Conservation (phyloP, 352 stramenopile genomes). For the Phytophthora brassicae region DNA sequence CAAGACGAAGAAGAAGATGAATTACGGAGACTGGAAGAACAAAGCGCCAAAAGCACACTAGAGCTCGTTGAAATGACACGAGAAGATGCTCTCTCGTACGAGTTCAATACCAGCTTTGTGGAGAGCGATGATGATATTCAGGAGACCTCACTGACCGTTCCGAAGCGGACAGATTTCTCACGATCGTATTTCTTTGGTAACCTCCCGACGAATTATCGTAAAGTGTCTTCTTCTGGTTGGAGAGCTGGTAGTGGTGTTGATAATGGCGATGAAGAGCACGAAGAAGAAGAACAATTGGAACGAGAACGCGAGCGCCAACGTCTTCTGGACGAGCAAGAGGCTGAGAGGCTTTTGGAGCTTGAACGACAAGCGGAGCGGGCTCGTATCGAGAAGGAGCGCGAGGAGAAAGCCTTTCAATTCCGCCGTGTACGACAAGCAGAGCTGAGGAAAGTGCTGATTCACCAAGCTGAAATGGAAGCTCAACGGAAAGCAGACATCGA, state of each 20-base stretch:
- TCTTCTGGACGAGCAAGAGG: slow-evolving; percentile 61
- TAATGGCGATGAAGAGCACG: slow-evolving; percentile 74
- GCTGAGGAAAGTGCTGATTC: slow-evolving; percentile 53
- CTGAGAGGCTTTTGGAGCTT: slow-evolving; percentile 54
- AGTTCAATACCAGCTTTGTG: slow-evolving; percentile 34
- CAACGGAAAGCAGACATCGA: slow-evolving; percentile 43
- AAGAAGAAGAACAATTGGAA: slow-evolving; percentile 67
- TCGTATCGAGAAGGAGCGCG: slow-evolving; percentile 61
- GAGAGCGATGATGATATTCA: slow-evolving; percentile 63
- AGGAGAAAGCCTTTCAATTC: slow-evolving; percentile 60
- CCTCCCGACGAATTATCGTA: slow-evolving; percentile 45
- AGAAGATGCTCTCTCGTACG: slow-evolving; percentile 30
- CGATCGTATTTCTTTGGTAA: slow-evolving; percentile 75
- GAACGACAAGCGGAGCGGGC: slow-evolving; percentile 52
- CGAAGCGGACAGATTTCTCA: slow-evolving; percentile 69
- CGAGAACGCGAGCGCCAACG: slow-evolving; percentile 58
- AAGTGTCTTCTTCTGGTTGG: slow-evolving; percentile 52
- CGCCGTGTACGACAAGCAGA: slow-evolving; percentile 51
- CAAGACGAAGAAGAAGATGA: slow-evolving; percentile 39
- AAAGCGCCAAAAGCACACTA: slow-evolving; percentile 23
- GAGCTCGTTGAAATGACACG: slow-evolving; percentile 32
- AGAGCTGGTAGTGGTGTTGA: slow-evolving; percentile 57
- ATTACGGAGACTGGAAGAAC: slow-evolving; percentile 16
- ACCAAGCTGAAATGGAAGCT: slow-evolving; percentile 60
- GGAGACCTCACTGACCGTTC: slow-evolving; percentile 34